Percentiles rank a stretch among this genome's conserved stretches.
Conservation (phyloP, 208 protist genomes). For the Blechomonas ayalai region DNA sequence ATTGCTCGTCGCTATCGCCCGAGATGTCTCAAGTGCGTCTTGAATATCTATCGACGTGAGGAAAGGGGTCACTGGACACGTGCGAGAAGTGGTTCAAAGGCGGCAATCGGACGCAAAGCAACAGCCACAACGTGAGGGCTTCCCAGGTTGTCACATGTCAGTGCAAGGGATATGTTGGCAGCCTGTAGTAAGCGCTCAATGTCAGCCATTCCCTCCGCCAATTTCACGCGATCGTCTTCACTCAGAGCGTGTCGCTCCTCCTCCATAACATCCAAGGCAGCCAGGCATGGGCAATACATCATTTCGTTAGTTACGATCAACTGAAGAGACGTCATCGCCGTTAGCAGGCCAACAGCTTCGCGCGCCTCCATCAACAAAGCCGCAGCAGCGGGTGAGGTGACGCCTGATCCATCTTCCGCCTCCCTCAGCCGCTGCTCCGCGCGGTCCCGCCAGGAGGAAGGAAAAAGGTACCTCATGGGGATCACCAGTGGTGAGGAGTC, state of each 20-base stretch:
- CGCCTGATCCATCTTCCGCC: background rate
- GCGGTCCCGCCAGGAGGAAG: constrained; percentile 14
- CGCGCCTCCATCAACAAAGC: background rate
- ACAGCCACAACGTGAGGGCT: constrained; percentile 66
- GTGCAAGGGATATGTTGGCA: constrained; percentile 62
- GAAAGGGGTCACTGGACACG: constrained; percentile 56
- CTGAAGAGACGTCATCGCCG: constrained; percentile 23
- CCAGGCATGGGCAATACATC: constrained; percentile 79
- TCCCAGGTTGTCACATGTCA: constrained; percentile 65
- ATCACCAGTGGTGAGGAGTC: constrained; percentile 61
- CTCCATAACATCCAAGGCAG: constrained; percentile 9
- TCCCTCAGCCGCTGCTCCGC: background rate
- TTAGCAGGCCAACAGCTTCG: background rate
- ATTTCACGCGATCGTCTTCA: background rate
- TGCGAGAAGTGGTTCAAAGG: constrained; percentile 74
- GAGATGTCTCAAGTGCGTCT: too few relatives aligned
- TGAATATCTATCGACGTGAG: too few relatives aligned
- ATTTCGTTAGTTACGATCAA: constrained; percentile 83
- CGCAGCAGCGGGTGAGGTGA: constrained; percentile 1
- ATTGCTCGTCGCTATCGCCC: too few relatives aligned
- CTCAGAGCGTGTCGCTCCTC: constrained; percentile 3
- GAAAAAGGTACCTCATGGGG: constrained; percentile 58
- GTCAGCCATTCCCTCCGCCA: background rate
- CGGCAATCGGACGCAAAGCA: constrained; percentile 41
- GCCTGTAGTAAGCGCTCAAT: constrained; percentile 19